phyloP scores from a whole-genome alignment of 768 basidiomycete species.

The Naematelia encephala region DNA sequence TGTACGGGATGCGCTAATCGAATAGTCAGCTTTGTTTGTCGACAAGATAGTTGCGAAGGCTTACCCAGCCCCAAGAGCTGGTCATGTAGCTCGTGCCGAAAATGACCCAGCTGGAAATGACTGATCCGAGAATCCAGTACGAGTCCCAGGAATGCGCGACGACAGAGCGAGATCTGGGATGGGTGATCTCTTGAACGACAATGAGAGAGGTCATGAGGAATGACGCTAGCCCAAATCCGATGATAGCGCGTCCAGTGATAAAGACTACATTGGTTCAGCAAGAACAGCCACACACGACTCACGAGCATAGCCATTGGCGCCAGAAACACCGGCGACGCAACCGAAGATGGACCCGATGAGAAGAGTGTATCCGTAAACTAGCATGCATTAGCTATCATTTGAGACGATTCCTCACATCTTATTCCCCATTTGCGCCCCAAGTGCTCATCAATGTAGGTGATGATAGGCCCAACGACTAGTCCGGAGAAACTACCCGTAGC shows the following conservation, averaged over 20 bases:
- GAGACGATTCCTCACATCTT: conserved; percentile 31
- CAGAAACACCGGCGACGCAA: conserved; percentile 47
- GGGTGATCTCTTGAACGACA: conserved; percentile 51
- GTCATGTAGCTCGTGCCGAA: conserved; percentile 46
- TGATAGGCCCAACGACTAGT: conserved; percentile 49
- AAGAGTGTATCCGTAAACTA: conserved; percentile 32
- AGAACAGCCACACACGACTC: conserved; percentile 8
- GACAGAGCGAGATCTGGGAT: conserved; percentile 47
- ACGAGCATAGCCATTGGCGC: conserved; percentile 50
- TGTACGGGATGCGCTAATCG: conserved; percentile 47
- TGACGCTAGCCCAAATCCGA: conserved; percentile 40
- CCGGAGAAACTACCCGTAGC: conserved; percentile 48
- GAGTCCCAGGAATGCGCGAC: conserved; percentile 51
- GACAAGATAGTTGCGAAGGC: background rate
- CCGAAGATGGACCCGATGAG: conserved; percentile 50
- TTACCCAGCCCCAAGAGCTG: conserved; percentile 47
- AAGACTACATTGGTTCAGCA: conserved; percentile 32
- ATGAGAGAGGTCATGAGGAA: conserved; percentile 51
- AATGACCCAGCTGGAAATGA: conserved; percentile 47
- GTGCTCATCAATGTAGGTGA: conserved; percentile 49
- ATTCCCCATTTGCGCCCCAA: conserved; percentile 52
- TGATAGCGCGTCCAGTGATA: conserved; percentile 44
- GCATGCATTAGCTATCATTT: background rate
- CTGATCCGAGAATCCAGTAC: conserved; percentile 51
- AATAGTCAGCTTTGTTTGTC: too few species aligned